A percentile compares a stretch with the other conserved stretches of the same genome.
phyloP scores from a whole-genome alignment of 1,284 basidiomycete species.

The Leccinum griseonigrum region DNA sequence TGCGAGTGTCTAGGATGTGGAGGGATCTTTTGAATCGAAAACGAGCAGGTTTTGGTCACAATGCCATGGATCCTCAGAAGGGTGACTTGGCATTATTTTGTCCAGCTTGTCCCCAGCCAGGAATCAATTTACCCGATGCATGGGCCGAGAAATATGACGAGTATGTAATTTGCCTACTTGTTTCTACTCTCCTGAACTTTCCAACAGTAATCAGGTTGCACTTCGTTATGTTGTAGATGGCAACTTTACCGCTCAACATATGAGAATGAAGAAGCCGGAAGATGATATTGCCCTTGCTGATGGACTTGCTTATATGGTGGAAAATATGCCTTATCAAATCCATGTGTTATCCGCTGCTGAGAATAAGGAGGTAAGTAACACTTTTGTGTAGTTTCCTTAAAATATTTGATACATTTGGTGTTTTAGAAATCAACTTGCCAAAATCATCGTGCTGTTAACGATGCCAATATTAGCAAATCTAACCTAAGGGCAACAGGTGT shows the following conservation, averaged over 20 bases:
- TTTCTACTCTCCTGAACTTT: not conserved
- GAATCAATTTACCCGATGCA: conserved; percentile 7
- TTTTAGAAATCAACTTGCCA: conserved; percentile 12
- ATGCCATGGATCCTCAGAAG: not conserved
- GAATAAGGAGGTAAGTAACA: conserved; percentile 6
- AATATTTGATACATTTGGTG: not conserved
- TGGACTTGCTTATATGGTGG: conserved; percentile 14
- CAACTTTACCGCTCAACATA: conserved; percentile 17
- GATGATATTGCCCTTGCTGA: conserved; percentile 12
- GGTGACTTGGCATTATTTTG: conserved; percentile 10
- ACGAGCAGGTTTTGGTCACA: conserved; percentile 6
- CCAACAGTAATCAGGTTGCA: not conserved
- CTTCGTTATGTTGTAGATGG: conserved; percentile 14
- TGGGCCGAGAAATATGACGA: not conserved
- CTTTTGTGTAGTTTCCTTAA: not conserved
- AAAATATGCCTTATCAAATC: conserved; percentile 3
- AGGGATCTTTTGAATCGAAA: conserved; percentile 8
- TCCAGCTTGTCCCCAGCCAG: conserved; percentile 12
- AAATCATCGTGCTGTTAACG: conserved; percentile 15
- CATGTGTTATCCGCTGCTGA: conserved; percentile 2
- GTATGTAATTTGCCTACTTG: not conserved
- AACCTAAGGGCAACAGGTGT: conserved; percentile 11
- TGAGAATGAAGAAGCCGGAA: conserved; percentile 13
- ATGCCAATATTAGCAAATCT: conserved; percentile 1
- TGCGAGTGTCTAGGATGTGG: conserved; percentile 2